Evolutionary conservation across 2,329 filamentous ascomycete species (phyloP), one percentile per base, ranked within the genome.

Genomic region (Dothistroma septosporum): DNA sequence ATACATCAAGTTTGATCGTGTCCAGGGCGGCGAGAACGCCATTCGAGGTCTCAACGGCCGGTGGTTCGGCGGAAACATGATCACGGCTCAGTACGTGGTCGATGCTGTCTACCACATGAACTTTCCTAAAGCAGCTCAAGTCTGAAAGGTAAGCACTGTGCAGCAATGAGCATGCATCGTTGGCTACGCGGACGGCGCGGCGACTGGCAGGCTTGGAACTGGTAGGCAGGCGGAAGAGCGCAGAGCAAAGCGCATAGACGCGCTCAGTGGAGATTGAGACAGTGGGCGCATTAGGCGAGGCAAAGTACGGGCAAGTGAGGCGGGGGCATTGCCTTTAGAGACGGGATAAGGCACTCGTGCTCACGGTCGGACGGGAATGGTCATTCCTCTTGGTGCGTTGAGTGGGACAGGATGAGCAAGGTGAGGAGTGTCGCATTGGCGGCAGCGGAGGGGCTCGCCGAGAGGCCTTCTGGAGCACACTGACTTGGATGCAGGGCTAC

Each of bases 1-100:
- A 70, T 99, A 96, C 78, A 87, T 99, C 76, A 99, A 99, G 78
- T 99, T 99, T 80, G 92, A 96, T 78, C 89, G 91, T 73, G 90
- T 97, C 64, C 87, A 92, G 76, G 93, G 93, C 70, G 93, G 93
- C 75, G 91, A 97, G 78, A 97, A 97, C 75, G 94, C 94, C 71
- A 95, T 97, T 79, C 95, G 96, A 76, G 94, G 94, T 73, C 86
- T 99, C 65, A 97, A 99, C 77, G 94, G 94, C 73, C 88, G 94
- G 74, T 96, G 90, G 78, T 99, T 99, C 78, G 94, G 91, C 74
- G 91, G 91, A 72, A 86, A 88, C 73, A 91, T 91, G 82, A 96
- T 99, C 76, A 93, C 90, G 75, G 94, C 93, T 70, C 89, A 92
- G 67, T 94, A 92, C 76, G 91, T 99, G 79, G 93, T 97, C 76